phyloP scores from a whole-genome alignment of 345 rosid species.

The Eucalyptus marginata region DNA sequence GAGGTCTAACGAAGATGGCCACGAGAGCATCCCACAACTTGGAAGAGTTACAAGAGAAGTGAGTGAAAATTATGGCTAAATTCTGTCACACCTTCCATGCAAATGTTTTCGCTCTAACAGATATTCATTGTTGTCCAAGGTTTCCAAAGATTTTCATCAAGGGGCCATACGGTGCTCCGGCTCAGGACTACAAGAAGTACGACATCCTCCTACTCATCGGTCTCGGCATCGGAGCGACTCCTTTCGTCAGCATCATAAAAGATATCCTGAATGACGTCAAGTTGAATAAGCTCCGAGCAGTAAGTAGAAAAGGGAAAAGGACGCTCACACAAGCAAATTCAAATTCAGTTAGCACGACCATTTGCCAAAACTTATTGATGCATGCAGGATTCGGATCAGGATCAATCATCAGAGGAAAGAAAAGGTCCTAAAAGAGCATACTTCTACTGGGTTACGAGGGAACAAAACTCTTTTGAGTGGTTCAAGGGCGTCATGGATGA shows the following conservation, averaged over 20 bases:
- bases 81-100: not conserved
- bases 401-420: not conserved
- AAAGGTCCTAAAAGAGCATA: constrained; percentile 62
- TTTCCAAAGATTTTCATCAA: constrained; percentile 68
- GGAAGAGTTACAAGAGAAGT: constrained; percentile 46
- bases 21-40: constrained; percentile 26
- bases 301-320: not conserved
- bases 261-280: constrained; percentile 66
- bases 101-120: not conserved
- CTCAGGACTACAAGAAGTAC: constrained; percentile 63
- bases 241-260: constrained; percentile 83
- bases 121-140: constrained; percentile 12
- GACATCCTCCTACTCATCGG: constrained; percentile 80
- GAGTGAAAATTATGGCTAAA: not conserved
- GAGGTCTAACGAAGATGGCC: constrained; percentile 55
- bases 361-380: not conserved
- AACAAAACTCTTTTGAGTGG: constrained; percentile 94
- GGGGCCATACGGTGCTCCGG: constrained; percentile 97
- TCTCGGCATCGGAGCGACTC: constrained; percentile 95
- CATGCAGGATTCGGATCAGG: not conserved
- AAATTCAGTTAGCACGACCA: not conserved
- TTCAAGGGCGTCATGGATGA: constrained; percentile 98
- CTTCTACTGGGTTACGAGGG: constrained; percentile 96
- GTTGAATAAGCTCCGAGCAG: not conserved
- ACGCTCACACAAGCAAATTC: not conserved